Percentiles rank a stretch among this genome's conserved stretches.
These are phyloP conservation scores for Brassica rapa DNA, from an alignment of 345 rosid species.

Conservation along the genomic window DNA sequence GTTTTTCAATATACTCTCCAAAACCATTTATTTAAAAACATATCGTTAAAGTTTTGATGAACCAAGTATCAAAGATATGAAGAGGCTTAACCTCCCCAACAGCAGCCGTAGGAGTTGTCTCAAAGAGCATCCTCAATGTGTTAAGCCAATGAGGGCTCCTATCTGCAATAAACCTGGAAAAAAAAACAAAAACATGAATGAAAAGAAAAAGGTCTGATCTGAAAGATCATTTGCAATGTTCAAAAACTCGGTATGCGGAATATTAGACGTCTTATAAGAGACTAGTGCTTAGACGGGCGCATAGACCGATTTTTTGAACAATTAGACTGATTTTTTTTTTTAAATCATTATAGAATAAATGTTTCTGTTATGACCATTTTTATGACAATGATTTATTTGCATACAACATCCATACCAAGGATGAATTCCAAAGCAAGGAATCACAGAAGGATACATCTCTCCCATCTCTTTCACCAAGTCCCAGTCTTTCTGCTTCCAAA, in stretches of 20 bases:
- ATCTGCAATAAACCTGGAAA: slow-evolving; percentile 61
- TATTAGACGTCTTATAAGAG: no score
- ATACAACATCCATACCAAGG: slow-evolving; percentile 57
- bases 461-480: slow-evolving; percentile 74
- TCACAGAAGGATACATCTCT: slow-evolving; percentile 59
- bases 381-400: not conserved
- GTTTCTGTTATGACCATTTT: not conserved
- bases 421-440: slow-evolving; percentile 90
- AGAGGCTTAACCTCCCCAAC: slow-evolving; percentile 69
- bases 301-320: not conserved
- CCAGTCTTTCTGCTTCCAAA: slow-evolving; percentile 69
- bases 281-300: not conserved
- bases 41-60: slow-evolving; percentile 8
- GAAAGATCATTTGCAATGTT: not conserved
- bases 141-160: slow-evolving; percentile 75
- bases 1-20: slow-evolving; percentile 39
- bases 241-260: not conserved
- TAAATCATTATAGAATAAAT: no score
- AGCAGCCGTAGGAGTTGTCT: slow-evolving; percentile 74
- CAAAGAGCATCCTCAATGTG: slow-evolving; percentile 60
- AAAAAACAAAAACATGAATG: not conserved
- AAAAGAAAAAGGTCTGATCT: not conserved
- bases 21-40: slow-evolving; percentile 42
- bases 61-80: not conserved
- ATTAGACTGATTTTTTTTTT: not conserved